phyloP scores from a whole-genome alignment of 331 rosid genomes.

The Dryas integrifolia region DNA sequence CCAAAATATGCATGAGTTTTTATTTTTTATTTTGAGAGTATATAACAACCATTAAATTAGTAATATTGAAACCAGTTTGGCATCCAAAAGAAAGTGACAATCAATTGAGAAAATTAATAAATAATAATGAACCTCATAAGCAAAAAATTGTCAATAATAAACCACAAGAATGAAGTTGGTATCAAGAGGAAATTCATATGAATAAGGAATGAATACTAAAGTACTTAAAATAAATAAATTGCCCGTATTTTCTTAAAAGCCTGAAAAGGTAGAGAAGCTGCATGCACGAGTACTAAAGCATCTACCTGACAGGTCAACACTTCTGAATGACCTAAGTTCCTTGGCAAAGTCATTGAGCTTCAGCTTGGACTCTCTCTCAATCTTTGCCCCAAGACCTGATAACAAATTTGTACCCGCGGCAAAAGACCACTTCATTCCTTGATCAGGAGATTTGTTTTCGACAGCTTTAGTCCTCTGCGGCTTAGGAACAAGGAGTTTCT shows the following conservation, averaged over 20 bases:
- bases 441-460: conserved; percentile 49
- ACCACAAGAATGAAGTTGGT: background rate
- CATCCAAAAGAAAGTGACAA: background rate
- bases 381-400: conserved; percentile 68
- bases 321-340: conserved; percentile 75
- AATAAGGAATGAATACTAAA: background rate
- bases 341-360: conserved; percentile 89
- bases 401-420: conserved; percentile 74
- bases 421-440: conserved; percentile 78
- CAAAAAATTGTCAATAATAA: background rate
- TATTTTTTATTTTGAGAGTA: background rate
- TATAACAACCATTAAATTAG: background rate
- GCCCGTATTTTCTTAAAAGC: background rate
- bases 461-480: conserved; percentile 40
- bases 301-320: conserved; percentile 91
- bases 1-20: background rate
- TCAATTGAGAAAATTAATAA: background rate
- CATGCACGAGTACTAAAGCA: conserved; percentile 10
- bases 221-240: background rate
- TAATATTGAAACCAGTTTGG: background rate
- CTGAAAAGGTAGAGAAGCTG: background rate
- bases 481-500: conserved; percentile 65
- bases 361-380: conserved; percentile 78
- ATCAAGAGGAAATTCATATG: background rate
- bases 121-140: background rate